These are phyloP conservation scores for Breviolum minutum DNA, from an alignment of 73 alveolate species.

Conservation along the genomic window DNA sequence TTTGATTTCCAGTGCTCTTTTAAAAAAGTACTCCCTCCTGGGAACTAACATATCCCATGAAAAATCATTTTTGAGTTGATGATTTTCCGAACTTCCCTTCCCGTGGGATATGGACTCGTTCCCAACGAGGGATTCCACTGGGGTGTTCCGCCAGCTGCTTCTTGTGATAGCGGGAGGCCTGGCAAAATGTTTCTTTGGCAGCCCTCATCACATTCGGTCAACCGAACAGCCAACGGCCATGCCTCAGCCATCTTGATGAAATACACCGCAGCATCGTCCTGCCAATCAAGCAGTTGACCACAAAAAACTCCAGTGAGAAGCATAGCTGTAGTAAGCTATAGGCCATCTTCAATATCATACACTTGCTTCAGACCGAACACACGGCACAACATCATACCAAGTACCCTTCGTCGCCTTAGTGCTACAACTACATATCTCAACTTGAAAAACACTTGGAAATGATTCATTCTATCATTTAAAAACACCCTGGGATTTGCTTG, in stretches of 20 bases:
- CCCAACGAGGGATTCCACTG: not conserved
- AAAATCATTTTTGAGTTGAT: not conserved
- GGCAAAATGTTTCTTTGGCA: not conserved
- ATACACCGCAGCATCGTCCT: constrained; percentile 90
- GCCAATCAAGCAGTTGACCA: not conserved
- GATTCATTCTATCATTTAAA: too few relatives aligned
- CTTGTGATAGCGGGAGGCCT: constrained; percentile 70
- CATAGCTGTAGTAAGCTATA: too few relatives aligned
- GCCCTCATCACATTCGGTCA: not conserved
- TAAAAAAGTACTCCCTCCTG: too few relatives aligned
- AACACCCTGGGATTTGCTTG: too few relatives aligned
- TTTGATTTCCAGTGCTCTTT: not conserved
- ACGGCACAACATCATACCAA: not conserved
- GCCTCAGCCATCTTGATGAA: constrained; percentile 93
- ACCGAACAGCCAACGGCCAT: not conserved
- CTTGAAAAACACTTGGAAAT: not conserved
- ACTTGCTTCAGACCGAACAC: not conserved
- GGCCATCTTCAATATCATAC: not conserved
- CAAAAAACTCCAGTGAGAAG: not conserved
- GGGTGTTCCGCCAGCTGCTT: constrained; percentile 85
- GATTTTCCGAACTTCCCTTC: not conserved
- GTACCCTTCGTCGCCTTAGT: not conserved
- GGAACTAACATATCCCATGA: too few relatives aligned
- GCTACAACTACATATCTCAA: not conserved
- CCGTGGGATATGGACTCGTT: not conserved